These are phyloP conservation scores for Symmetrospora coprosmae DNA, from an alignment of 768 basidiomycete species.

Conservation along the genomic window DNA sequence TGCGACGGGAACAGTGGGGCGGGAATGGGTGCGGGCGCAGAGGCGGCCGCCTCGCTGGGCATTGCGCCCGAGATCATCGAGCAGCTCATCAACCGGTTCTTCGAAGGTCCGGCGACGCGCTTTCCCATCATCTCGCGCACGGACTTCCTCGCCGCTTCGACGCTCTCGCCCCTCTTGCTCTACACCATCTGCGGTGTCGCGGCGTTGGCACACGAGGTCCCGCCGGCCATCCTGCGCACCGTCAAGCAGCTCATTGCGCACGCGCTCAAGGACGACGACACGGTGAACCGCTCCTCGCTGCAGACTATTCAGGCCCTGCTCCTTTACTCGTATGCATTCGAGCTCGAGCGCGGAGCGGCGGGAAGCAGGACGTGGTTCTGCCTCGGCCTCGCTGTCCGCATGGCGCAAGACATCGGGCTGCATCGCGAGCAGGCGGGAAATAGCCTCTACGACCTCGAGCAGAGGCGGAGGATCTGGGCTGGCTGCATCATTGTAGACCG, in stretches of 20 bases:
- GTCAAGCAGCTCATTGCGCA: conserved; percentile 75
- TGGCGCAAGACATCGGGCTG: conserved; percentile 89
- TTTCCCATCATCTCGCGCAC: conserved; percentile 75
- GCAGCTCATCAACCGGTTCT: conserved; percentile 53
- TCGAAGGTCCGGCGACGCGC: conserved; percentile 62
- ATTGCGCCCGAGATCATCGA: conserved; percentile 17
- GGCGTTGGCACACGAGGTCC: conserved; percentile 62
- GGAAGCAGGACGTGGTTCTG: conserved; percentile 29
- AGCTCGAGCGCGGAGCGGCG: conserved; percentile 31
- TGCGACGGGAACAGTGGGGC: neutral
- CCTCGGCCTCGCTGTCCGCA: conserved; percentile 36
- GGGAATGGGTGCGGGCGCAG: neutral
- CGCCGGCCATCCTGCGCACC: conserved; percentile 73
- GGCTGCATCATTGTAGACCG: conserved; percentile 87
- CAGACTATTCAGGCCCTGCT: conserved; percentile 74
- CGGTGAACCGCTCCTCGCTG: conserved; percentile 40
- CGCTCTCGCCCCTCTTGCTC: conserved; percentile 61
- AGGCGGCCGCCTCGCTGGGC: neutral
- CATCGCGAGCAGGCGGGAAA: conserved; percentile 54
- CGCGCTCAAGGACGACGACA: conserved; percentile 76
- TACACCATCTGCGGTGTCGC: conserved; percentile 91
- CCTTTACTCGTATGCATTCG: conserved; percentile 26
- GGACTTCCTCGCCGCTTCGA: conserved; percentile 69
- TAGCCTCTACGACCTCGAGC: conserved; percentile 48
- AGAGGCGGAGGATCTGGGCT: conserved; percentile 81